A percentile compares a stretch with the other conserved stretches of the same genome.
phyloP scores from a whole-genome alignment of 345 rosid genomes.

The Salix arbutifolia region DNA sequence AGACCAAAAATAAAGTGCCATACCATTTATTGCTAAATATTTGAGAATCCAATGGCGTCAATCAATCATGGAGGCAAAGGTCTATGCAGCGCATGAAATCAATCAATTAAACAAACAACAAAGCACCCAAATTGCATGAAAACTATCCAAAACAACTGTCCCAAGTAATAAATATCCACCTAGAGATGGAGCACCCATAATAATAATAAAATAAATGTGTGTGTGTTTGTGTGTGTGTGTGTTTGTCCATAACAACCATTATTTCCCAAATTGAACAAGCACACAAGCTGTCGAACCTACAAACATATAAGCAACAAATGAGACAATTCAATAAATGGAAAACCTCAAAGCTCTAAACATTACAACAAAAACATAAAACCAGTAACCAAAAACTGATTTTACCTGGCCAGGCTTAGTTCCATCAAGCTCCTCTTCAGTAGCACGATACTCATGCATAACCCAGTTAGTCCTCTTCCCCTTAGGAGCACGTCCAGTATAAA shows the following conservation, averaged over 20 bases:
- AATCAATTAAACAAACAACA: background rate
- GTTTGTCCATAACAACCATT: background rate
- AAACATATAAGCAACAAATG: background rate
- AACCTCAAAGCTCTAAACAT: background rate
- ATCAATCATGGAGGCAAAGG: background rate
- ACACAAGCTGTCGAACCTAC: background rate
- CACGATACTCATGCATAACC: conserved; percentile 93
- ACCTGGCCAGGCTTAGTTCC: conserved; percentile 92
- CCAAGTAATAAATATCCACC: background rate
- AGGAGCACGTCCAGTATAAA: conserved; percentile 84
- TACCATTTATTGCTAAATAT: background rate
- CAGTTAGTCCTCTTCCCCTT: conserved; percentile 65
- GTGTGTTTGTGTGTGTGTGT: no score
- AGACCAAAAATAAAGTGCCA: background rate
- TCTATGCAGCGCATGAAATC: background rate
- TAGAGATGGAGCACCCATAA: background rate
- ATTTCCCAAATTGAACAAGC: background rate
- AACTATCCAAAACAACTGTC: background rate
- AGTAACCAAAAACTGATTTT: background rate
- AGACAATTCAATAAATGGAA: background rate
- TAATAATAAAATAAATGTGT: no score
- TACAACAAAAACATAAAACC: background rate
- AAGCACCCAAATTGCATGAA: background rate
- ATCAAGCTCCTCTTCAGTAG: conserved; percentile 56
- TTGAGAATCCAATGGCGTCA: background rate